These are phyloP conservation scores for Pythium myriotylum DNA, from an alignment of 352 stramenopile species.

Conservation along the genomic window DNA sequence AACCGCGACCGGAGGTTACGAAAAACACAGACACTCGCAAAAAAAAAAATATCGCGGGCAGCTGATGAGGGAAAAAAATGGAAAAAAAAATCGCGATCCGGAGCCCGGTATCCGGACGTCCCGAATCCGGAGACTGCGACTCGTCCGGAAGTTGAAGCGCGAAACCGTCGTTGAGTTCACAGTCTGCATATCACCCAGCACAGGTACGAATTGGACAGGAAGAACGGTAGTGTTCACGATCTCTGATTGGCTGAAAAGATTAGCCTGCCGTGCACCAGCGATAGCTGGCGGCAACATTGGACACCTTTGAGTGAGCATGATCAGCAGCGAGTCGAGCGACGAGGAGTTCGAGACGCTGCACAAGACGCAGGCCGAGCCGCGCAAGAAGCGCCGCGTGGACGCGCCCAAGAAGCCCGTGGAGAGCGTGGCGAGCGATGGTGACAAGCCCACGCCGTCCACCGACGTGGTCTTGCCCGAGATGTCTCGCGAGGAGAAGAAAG, in stretches of 20 bases:
- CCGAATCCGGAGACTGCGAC: neutral
- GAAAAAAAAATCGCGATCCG: neutral
- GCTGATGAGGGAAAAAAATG: neutral
- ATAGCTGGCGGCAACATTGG: neutral
- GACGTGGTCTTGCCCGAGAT: slow-evolving; percentile 33
- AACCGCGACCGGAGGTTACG: slow-evolving; percentile 9
- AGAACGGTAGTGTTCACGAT: slow-evolving; percentile 5
- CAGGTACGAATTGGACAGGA: slow-evolving; percentile 1
- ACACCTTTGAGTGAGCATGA: slow-evolving; percentile 47
- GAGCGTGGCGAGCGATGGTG: neutral
- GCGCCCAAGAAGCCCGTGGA: neutral
- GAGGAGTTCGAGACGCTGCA: slow-evolving; percentile 81
- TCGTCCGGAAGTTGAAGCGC: slow-evolving; percentile 9
- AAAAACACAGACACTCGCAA: slow-evolving; percentile 23
- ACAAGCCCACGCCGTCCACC: neutral
- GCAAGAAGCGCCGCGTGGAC: slow-evolving; percentile 31
- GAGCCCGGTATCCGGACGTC: neutral
- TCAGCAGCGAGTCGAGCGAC: slow-evolving; percentile 90
- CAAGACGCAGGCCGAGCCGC: slow-evolving; percentile 36
- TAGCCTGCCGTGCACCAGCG: slow-evolving; percentile 23
- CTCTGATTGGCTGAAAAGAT: slow-evolving; percentile 25
- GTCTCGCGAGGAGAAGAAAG: slow-evolving; percentile 62
- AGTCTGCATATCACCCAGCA: neutral
- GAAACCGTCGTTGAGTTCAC: slow-evolving; percentile 8
- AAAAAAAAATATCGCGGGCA: too few relatives aligned